Base-by-base conservation (phyloP, 2,329 filamentous ascomycete species). In the Aureobasidium sp. region DNA sequence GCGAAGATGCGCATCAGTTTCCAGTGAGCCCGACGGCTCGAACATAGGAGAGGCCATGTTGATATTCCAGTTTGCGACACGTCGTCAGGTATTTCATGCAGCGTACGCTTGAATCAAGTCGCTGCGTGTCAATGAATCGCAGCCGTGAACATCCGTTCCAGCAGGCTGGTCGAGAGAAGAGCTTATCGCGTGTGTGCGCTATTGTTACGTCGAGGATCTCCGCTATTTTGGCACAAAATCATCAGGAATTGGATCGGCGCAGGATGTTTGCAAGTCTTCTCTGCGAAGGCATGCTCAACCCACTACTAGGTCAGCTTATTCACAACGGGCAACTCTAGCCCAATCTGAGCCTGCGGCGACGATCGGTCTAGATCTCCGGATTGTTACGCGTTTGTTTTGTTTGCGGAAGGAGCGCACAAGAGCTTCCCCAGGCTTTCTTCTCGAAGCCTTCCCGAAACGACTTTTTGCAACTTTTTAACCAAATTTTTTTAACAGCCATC, bases 391-490 rank as follows among this genome's bases (percentile, higher is more conserved):
- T 58, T 58, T 58, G 55, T 48, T 58, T 58, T 58, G 55, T 58
- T 58, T 58, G 55, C 12, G 55, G 55, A 39, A 10, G 34, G 29
- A 37, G 34, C 34, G 13, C 34, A 37, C 34, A 42, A 56, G 48
- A 44, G 52, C 53, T 37, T 58, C 37, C n/a, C 23, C 32, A 47
- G 47, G 53, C 53, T 41, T 56, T 57, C 34, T 58, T 58, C 55
- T 58, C 55, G 55, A 58, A 58, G 55, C 55, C 32, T 58, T 58
- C 55, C 55, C 42, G 34, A 58, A 58, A 37, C 55, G 42, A 47
- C 42, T 47, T 47, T 47, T 47, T 26, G 23, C 42, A 48, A 48
- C 42, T 58, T 58, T 48, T 58, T 36, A 56, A 23, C 47, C 29
- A 47, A 20, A 39, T 27, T 37, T 58, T 20, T 47, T 48, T 37